These are phyloP conservation scores for Rosa rugosa DNA, from an alignment of 306 rosid species.

Conservation along the genomic window DNA sequence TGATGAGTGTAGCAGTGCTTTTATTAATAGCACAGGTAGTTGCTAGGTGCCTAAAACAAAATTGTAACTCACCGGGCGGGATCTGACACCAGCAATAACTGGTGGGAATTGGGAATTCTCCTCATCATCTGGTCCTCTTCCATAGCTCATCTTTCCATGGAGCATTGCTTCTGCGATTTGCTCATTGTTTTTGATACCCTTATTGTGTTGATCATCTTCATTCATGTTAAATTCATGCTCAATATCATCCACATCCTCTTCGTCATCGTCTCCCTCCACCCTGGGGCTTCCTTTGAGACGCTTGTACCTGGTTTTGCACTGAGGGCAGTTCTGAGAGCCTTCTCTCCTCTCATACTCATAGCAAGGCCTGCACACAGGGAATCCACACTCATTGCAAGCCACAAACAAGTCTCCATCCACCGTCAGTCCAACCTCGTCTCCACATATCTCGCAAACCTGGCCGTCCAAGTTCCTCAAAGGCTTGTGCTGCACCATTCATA, in stretches of 20 bases:
- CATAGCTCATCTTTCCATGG: conserved; percentile 72
- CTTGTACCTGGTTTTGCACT: conserved; percentile 89
- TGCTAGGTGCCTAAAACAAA: background rate
- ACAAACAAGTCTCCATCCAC: conserved; percentile 95
- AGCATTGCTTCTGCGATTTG: conserved; percentile 80
- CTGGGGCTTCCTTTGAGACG: conserved; percentile 98
- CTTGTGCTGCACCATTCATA: conserved; percentile 60
- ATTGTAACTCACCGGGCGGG: conserved; percentile 29
- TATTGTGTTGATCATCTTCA: conserved; percentile 31
- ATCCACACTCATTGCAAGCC: conserved; percentile 96
- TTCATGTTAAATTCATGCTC: conserved; percentile 78
- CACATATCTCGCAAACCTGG: conserved; percentile 94
- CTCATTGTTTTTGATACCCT: conserved; percentile 38
- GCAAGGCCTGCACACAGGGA: conserved; percentile 91
- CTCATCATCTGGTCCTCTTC: conserved; percentile 62
- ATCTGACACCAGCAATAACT: conserved; percentile 37
- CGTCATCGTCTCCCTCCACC: conserved; percentile 93
- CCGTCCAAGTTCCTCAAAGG: conserved; percentile 94
- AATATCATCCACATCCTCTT: conserved; percentile 89
- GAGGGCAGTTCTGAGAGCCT: conserved; percentile 90
- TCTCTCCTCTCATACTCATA: conserved; percentile 94
- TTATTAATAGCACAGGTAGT: background rate
- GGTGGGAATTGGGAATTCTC: conserved; percentile 55
- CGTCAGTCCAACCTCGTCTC: conserved; percentile 83
- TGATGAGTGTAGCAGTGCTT: background rate